Evolutionary conservation across 345 rosid species (phyloP).

Genomic region (Luvunga scandens): DNA sequence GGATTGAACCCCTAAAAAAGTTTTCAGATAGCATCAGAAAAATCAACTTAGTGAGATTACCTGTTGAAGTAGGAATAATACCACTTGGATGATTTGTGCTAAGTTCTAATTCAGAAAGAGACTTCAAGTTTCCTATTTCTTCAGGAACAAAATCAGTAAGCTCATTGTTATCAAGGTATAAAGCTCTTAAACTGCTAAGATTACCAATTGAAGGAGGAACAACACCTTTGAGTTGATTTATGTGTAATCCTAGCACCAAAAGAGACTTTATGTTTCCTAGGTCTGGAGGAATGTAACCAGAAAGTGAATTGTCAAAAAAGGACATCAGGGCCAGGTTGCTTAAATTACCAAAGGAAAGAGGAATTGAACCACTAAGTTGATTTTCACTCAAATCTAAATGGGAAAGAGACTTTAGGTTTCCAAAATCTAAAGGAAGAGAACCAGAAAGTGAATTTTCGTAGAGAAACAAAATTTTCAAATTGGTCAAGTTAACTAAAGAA

Average conservation of each 20-base stretch:
- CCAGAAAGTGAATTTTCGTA: not conserved
- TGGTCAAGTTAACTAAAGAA: no score
- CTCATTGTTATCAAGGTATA: conserved; percentile 16
- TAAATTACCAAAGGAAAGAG: no score
- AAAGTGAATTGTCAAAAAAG: no score
- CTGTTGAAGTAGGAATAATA: not conserved
- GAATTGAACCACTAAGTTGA: no score
- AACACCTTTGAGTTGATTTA: no score
- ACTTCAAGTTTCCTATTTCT: conserved; percentile 20
- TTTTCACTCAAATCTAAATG: no score
- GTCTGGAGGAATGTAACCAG: no score
- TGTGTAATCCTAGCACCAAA: no score
- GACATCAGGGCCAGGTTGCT: no score
- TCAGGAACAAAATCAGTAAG: conserved; percentile 22
- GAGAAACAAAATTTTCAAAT: conserved; percentile 10
- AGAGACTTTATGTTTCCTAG: no score
- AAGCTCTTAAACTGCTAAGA: not conserved
- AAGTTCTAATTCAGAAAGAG: not conserved
- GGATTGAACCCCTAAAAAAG: no score
- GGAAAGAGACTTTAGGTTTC: not conserved
- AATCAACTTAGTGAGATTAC: not conserved
- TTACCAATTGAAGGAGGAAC: conserved; percentile 7
- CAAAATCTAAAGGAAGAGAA: not conserved
- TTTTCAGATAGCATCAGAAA: no score
- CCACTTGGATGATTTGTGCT: not conserved